Evolutionary conservation across 2,329 filamentous ascomycete species (phyloP).

Genomic region (Diaporthe helianthi): DNA sequence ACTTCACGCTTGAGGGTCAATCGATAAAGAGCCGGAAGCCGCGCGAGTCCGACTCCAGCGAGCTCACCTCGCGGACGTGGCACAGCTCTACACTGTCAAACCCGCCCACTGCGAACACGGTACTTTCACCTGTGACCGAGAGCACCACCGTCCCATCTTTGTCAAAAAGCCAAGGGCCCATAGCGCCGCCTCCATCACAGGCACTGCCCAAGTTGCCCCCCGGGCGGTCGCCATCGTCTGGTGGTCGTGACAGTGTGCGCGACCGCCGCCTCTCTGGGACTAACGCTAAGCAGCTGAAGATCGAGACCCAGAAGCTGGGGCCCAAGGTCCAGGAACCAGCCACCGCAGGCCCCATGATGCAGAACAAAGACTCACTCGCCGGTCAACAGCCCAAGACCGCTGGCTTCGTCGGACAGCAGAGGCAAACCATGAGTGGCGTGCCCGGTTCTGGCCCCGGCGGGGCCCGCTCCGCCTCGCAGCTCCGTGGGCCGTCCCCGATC

Average conservation of each 20-base stretch:
- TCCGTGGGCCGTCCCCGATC: constrained; percentile 44
- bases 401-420: constrained; percentile 50
- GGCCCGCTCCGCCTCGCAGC: constrained; percentile 39
- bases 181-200: constrained; percentile 57
- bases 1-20: constrained; percentile 77
- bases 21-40: constrained; percentile 71
- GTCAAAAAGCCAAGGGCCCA: constrained; percentile 40
- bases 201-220: constrained; percentile 54
- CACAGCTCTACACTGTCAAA: constrained; percentile 80
- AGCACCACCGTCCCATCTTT: constrained; percentile 44
- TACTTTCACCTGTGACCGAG: constrained; percentile 77
- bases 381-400: constrained; percentile 41
- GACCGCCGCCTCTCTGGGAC: constrained; percentile 82
- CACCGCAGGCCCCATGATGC: constrained; percentile 38
- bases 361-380: constrained; percentile 25
- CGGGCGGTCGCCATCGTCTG: constrained; percentile 44
- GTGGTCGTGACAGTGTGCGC: constrained; percentile 63
- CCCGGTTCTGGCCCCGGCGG: constrained; percentile 45
- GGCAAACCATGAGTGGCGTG: constrained; percentile 50
- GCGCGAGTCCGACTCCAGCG: constrained; percentile 83
- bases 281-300: constrained; percentile 83
- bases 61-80: constrained; percentile 79
- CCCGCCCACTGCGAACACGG: constrained; percentile 70
- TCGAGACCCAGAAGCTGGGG: constrained; percentile 70
- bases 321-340: constrained; percentile 39